Evolutionary conservation across 2,329 filamentous ascomycete genomes (phyloP).

Genomic region (Colletotrichum agaves): DNA sequence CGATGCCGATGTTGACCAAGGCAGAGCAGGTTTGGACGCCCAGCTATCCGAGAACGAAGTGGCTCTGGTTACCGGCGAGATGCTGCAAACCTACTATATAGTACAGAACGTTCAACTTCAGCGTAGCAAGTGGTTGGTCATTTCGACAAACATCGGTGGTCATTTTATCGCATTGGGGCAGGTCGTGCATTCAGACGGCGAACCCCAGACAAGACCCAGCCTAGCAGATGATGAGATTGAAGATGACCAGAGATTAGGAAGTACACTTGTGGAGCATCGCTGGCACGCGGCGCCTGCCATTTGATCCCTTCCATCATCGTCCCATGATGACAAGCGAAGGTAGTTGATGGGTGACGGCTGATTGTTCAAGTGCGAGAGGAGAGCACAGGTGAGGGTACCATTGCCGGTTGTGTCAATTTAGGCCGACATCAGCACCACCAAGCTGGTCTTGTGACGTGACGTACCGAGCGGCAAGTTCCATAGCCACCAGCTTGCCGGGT

Average conservation of each 20-base stretch:
- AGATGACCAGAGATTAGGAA: not conserved
- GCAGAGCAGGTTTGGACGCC: not conserved
- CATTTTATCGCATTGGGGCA: constrained; percentile 1
- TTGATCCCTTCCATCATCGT: constrained; percentile 16
- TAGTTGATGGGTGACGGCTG: not conserved
- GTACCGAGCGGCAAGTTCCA: constrained; percentile 5
- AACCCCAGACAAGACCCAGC: not conserved
- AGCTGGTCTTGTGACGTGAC: not conserved
- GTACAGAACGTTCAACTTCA: not conserved
- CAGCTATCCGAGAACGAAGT: constrained; percentile 8
- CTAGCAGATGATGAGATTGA: not conserved
- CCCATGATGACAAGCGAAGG: constrained; percentile 8
- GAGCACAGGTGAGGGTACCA: not conserved
- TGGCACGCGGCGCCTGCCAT: not conserved
- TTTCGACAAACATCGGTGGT: constrained; percentile 8
- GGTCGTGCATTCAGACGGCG: not conserved
- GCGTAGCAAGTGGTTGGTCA: not conserved
- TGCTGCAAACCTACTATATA: not conserved
- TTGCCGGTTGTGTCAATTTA: not conserved
- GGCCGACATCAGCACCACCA: not conserved
- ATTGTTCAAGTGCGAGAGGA: not conserved
- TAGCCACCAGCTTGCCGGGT: constrained; percentile 7
- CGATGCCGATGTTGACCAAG: not conserved
- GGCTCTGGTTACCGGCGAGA: not conserved
- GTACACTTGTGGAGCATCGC: not conserved